Evolutionary conservation across 2,329 filamentous ascomycete species (phyloP).

Genomic region (Trichophyton simii): DNA sequence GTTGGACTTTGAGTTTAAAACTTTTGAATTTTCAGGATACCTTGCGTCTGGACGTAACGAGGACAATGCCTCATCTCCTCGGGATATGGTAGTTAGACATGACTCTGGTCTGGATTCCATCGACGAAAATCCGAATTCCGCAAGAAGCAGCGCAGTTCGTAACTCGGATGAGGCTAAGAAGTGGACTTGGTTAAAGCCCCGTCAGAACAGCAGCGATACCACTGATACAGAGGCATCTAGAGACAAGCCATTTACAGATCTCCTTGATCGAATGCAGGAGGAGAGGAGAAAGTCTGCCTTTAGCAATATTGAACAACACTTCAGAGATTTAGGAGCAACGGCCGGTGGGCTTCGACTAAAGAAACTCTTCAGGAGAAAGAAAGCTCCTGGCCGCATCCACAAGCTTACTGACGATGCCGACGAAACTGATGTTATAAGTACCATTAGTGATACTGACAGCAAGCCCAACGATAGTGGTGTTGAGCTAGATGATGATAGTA

Average conservation of each 20-base stretch:
- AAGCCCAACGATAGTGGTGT: conserved; percentile 5
- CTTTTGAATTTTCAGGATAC: not conserved
- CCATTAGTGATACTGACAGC: conserved; percentile 9
- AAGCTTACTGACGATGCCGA: conserved; percentile 12
- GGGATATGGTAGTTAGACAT: not conserved
- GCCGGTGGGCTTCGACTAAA: not conserved
- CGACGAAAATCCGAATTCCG: conserved; percentile 28
- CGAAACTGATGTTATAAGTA: conserved; percentile 13
- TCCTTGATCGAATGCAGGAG: not conserved
- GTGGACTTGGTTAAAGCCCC: conserved; percentile 36
- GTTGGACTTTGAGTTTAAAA: not conserved
- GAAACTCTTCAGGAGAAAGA: not conserved
- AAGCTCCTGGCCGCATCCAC: not conserved
- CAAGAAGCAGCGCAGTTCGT: conserved; percentile 18
- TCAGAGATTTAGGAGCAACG: not conserved
- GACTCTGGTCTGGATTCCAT: conserved; percentile 30
- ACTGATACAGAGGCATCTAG: not conserved
- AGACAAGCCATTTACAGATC: not conserved
- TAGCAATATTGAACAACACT: not conserved
- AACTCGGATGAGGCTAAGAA: conserved; percentile 26
- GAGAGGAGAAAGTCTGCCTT: not conserved
- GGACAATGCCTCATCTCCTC: not conserved
- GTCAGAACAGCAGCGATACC: conserved; percentile 3
- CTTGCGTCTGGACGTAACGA: not conserved
- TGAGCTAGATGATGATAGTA: conserved; percentile 7